Base-by-base conservation (phyloP, 192 early-diverging fungal genomes). In the Linnemannia exigua region DNA sequence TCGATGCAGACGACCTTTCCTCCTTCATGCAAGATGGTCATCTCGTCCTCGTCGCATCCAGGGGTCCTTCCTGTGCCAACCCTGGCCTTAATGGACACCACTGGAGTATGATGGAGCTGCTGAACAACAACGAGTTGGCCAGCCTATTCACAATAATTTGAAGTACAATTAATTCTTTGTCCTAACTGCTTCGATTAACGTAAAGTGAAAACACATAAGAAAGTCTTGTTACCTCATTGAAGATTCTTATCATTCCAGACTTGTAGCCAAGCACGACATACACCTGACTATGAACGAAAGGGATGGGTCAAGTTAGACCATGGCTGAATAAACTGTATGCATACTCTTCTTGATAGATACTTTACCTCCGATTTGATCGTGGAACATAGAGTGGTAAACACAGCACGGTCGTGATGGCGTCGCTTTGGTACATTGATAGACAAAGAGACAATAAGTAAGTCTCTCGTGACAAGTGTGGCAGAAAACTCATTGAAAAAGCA, bases 1-100 rank as follows among this genome's bases (percentile, higher is more conserved):
- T 92, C 90, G 52, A 92, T 92, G 41, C 89, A 90, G 16, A 92
- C 90, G 35, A 92, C 89, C n/a, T 85, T 88, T 25, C 87, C 88
- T 25, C 78, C 82, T 36, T 88, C 82, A 48, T 89, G 89, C 48
- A 92, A 72, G n/a, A 92, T 87, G 0, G 90, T 91, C 73, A 92
- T 91, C 38, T 92, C 91, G 73, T 92, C 91, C 25, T 92, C 90
- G 31, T 89, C 88, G 38, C 88, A 81, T 3, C 88, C 84, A 46
- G 83, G 52, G 25, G 67, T 36, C 37, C 70, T 88, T 50, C 79
- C 75, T 14, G 87, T 75, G 14, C 81, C 87, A 20, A 90, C 86
- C 63, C 91, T 78, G 16, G 90, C 68, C 72, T 92, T 92, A 50
- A 92, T 92, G 5, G 84, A 75, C 4, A 91, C 33, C 2, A 92